Evolutionary conservation across 225 moss, liverwort and hornwort genomes (phyloP).

Genomic region (Climacium dendroides): DNA sequence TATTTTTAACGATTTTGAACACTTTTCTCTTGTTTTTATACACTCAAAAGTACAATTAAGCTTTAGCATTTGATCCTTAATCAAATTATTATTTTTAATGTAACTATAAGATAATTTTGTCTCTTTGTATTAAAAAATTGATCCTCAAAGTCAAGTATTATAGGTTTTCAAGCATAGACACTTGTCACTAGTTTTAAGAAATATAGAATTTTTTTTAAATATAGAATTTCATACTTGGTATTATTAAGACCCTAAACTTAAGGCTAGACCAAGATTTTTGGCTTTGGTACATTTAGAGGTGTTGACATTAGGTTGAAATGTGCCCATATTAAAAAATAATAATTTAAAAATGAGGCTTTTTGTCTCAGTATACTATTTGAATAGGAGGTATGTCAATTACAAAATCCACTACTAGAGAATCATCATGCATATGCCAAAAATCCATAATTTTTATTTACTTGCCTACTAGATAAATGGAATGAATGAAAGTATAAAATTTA

Average conservation of each 20-base stretch:
- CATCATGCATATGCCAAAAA: neutral
- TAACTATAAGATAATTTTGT: neutral
- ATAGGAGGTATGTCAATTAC: neutral
- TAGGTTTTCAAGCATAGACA: neutral
- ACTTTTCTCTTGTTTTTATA: neutral
- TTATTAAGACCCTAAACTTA: neutral
- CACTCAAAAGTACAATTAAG: neutral
- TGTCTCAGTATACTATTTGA: rapidly evolving
- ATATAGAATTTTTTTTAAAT: neutral
- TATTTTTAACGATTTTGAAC: neutral
- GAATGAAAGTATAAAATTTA: neutral
- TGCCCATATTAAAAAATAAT: too few species aligned
- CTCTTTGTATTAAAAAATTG: neutral
- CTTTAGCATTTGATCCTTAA: too few species aligned
- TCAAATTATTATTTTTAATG: neutral
- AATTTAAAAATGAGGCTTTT: neutral
- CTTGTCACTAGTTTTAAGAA: neutral
- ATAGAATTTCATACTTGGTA: neutral
- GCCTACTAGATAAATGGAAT: rapidly evolving
- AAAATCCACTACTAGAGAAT: neutral
- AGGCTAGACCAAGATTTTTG: neutral
- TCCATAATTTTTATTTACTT: neutral
- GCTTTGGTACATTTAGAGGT: neutral
- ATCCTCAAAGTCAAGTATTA: neutral
- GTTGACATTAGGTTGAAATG: neutral